Conservation (phyloP, 805 yeast genomes). For the Kockiozyma suomiensis region DNA sequence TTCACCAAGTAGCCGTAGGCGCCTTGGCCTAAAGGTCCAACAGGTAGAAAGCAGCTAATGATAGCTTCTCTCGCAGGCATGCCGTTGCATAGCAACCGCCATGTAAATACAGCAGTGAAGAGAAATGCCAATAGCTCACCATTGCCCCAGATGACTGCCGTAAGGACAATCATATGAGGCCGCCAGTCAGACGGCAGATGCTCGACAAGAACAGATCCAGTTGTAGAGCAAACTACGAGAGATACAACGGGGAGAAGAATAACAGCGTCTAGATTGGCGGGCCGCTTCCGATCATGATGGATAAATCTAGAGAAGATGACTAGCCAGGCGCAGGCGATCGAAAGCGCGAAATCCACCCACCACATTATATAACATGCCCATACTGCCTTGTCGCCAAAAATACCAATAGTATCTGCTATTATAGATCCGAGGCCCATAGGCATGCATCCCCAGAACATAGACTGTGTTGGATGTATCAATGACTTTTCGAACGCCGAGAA, state of each 20-base stretch:
- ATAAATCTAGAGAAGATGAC: conserved; percentile 56
- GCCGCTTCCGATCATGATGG: conserved; percentile 44
- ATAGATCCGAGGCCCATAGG: conserved; percentile 80
- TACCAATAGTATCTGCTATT: conserved; percentile 55
- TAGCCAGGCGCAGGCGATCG: conserved; percentile 63
- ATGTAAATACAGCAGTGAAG: conserved; percentile 58
- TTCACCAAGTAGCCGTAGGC: conserved; percentile 64
- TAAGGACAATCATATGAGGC: conserved; percentile 55
- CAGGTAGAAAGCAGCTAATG: conserved; percentile 67
- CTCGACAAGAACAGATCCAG: conserved; percentile 60
- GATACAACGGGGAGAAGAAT: conserved; percentile 78
- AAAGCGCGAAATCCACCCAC: conserved; percentile 65
- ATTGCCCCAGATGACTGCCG: conserved; percentile 66
- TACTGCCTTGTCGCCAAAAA: conserved; percentile 51
- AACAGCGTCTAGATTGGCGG: conserved; percentile 55
- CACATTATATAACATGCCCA: conserved; percentile 63
- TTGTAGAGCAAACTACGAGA: conserved; percentile 70
- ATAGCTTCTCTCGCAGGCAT: conserved; percentile 52
- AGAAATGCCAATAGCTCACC: conserved; percentile 65
- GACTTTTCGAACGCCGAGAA: conserved; percentile 42
- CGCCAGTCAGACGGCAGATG: conserved; percentile 52
- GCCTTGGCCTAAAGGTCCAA: conserved; percentile 88
- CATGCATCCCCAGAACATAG: conserved; percentile 73
- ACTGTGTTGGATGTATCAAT: conserved; percentile 49
- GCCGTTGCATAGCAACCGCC: conserved; percentile 60